These are phyloP conservation scores for Rhizopogon sp. DNA, from an alignment of 768 basidiomycete species.

Conservation along the genomic window DNA sequence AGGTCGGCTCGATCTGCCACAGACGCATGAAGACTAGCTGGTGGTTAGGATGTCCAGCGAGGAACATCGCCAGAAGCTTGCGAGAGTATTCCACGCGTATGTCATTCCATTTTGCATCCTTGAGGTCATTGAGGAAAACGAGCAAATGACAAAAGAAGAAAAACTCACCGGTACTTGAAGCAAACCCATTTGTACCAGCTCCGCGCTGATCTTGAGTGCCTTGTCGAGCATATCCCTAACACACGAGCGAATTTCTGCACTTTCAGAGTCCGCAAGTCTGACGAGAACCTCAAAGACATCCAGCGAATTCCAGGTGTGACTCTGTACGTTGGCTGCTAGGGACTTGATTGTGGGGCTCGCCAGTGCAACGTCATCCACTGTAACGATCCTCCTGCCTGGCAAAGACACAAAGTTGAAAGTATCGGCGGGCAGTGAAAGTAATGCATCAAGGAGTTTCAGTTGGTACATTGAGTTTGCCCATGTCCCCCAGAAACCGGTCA, in stretches of 20 bases:
- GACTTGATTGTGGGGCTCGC: slow-evolving; percentile 91
- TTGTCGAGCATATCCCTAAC: slow-evolving; percentile 93
- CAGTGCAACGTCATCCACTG: slow-evolving; percentile 79
- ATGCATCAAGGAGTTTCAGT: slow-evolving; percentile 80
- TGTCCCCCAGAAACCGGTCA: slow-evolving; percentile 77
- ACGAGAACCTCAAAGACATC: slow-evolving; percentile 88
- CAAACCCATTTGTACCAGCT: slow-evolving; percentile 90
- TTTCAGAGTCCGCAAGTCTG: slow-evolving; percentile 70
- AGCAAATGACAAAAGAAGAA: slow-evolving; percentile 1
- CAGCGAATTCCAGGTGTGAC: slow-evolving; percentile 91
- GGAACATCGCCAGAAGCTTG: slow-evolving; percentile 82
- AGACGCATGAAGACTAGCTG: slow-evolving; percentile 96
- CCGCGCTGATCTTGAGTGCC: slow-evolving; percentile 89
- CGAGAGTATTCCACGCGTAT: slow-evolving; percentile 84
- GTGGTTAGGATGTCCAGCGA: slow-evolving; percentile 90
- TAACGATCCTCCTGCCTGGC: slow-evolving; percentile 78
- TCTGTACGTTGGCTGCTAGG: slow-evolving; percentile 85
- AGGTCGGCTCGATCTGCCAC: slow-evolving; percentile 85
- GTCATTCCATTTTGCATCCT: slow-evolving; percentile 84
- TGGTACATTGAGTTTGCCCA: slow-evolving; percentile 89
- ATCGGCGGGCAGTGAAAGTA: slow-evolving; percentile 84
- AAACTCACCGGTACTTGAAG: slow-evolving; percentile 81
- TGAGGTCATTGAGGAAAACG: background rate
- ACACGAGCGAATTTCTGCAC: slow-evolving; percentile 61
- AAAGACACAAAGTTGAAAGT: slow-evolving; percentile 91